Evolutionary conservation across 2,329 filamentous ascomycete genomes (phyloP).

Genomic region (Alternaria alternata): DNA sequence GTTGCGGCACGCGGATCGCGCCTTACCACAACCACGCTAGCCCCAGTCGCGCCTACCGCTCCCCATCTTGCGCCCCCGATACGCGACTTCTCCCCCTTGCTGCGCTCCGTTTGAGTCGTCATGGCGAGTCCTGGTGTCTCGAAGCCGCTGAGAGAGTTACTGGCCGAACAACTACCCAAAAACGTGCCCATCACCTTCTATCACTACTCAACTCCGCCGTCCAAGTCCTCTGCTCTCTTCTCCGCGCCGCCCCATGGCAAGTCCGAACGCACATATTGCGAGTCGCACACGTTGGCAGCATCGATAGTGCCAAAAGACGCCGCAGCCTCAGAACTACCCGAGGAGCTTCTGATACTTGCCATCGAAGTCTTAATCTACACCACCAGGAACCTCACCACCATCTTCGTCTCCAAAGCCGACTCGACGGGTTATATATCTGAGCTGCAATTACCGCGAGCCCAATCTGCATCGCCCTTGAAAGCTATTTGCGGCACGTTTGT

Average conservation of each 20-base stretch:
- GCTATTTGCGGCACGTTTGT: constrained; percentile 79
- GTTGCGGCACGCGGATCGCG: constrained; percentile 32
- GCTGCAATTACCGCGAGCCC: constrained; percentile 61
- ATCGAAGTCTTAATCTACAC: constrained; percentile 88
- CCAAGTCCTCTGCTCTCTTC: constrained; percentile 77
- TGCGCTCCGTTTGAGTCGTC: constrained; percentile 15
- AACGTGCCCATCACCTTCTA: constrained; percentile 73
- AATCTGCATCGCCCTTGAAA: constrained; percentile 73
- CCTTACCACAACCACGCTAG: constrained; percentile 29
- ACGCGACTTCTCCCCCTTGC: constrained; percentile 16
- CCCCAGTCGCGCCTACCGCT: constrained; percentile 20
- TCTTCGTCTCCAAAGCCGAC: constrained; percentile 97
- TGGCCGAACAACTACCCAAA: constrained; percentile 62
- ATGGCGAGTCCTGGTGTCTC: constrained; percentile 38
- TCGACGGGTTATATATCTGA: constrained; percentile 86
- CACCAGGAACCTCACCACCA: constrained; percentile 78
- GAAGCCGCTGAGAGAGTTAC: constrained; percentile 51
- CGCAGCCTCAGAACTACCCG: constrained; percentile 25
- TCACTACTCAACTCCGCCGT: constrained; percentile 87
- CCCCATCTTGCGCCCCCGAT: constrained; percentile 22
- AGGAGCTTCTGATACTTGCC: constrained; percentile 76
- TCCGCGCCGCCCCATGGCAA: constrained; percentile 75
- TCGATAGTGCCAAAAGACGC: constrained; percentile 55
- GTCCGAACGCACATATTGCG: constrained; percentile 81
- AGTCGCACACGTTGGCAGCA: constrained; percentile 79